A percentile compares a stretch with the other conserved stretches of the same genome.
Evolutionary conservation across 768 basidiomycete genomes (phyloP).

Genomic region (Krasilnikovozyma curviuscula): DNA sequence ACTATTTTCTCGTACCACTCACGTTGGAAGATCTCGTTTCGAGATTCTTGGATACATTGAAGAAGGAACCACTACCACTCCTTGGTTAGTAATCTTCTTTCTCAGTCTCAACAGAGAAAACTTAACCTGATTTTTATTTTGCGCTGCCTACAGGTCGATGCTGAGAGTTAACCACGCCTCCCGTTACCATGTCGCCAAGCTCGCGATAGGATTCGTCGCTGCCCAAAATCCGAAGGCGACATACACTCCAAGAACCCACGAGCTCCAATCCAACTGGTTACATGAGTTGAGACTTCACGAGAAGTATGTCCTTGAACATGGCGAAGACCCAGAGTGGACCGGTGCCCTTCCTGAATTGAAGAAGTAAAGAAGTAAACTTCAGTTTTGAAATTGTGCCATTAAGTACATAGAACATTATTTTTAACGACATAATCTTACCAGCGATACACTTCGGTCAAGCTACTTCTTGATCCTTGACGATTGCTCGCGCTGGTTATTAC

Average conservation of each 20-base stretch:
- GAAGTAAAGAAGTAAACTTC: too few species aligned
- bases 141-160: not conserved
- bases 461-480: too few species aligned
- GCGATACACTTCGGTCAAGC: too few species aligned
- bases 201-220: constrained; percentile 24
- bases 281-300: constrained; percentile 44
- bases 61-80: constrained; percentile 20
- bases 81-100: constrained; percentile 28
- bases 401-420: too few species aligned
- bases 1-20: constrained; percentile 20
- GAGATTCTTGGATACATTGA: constrained; percentile 20
- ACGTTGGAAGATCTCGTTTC: constrained; percentile 21
- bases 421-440: too few species aligned
- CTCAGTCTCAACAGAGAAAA: too few species aligned
- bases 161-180: constrained; percentile 19
- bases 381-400: too few species aligned
- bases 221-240: constrained; percentile 16
- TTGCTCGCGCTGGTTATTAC: too few species aligned
- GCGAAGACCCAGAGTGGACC: constrained; percentile 25
- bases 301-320: constrained; percentile 41
- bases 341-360: constrained; percentile 17
- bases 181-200: constrained; percentile 25
- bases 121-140: too few species aligned
- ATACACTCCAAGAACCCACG: constrained; percentile 38
- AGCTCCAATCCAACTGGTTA: constrained; percentile 37